These are phyloP conservation scores for Amyloporia xantha DNA, from an alignment of 768 basidiomycete genomes.

Conservation along the genomic window DNA sequence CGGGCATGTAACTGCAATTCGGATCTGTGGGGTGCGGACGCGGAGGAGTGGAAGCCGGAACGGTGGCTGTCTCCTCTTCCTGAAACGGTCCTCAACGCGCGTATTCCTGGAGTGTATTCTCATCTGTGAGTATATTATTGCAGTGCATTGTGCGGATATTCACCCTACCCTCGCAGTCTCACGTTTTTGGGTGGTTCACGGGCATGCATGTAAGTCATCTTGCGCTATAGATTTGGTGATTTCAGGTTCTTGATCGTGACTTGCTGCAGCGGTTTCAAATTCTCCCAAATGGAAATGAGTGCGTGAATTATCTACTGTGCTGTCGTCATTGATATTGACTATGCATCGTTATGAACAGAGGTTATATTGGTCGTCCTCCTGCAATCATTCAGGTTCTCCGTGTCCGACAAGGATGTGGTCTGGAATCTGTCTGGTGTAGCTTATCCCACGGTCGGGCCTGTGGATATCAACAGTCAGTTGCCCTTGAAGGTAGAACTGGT, in stretches of 20 bases:
- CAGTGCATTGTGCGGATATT: background rate
- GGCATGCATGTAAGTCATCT: conserved; percentile 23
- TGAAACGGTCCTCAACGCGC: conserved; percentile 11
- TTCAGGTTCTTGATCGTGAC: background rate
- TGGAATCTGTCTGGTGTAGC: conserved; percentile 25
- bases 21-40: conserved; percentile 38
- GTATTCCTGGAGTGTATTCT: conserved; percentile 17
- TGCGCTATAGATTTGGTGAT: background rate
- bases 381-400: conserved; percentile 19
- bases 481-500: background rate
- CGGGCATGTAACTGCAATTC: conserved; percentile 34
- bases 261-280: conserved; percentile 14
- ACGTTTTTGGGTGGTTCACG: conserved; percentile 24
- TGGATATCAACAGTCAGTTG: background rate
- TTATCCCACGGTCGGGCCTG: conserved; percentile 18
- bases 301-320: background rate
- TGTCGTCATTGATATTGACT: background rate
- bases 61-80: conserved; percentile 32
- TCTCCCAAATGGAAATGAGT: conserved; percentile 15
- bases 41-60: conserved; percentile 36
- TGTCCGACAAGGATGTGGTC: conserved; percentile 18
- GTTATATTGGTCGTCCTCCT: conserved; percentile 22
- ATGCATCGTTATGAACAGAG: conserved; percentile 14
- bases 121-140: conserved; percentile 8
- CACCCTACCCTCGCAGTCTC: conserved; percentile 16